Percentiles rank a stretch among this genome's conserved stretches.
Evolutionary conservation across 257 asterid genomes (phyloP).

Genomic region (Solanum neorickii): DNA sequence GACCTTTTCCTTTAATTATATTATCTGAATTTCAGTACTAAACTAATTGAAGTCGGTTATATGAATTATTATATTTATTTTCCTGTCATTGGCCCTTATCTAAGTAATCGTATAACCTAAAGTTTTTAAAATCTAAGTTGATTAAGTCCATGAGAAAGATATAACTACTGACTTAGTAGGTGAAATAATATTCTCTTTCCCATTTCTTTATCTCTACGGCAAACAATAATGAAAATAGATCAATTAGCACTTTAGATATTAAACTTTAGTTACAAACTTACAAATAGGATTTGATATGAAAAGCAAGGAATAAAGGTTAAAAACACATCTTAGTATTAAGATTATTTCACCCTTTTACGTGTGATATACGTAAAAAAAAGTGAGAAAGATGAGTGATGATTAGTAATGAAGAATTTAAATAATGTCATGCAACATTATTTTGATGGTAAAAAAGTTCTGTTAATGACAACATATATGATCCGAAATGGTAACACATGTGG

Average conservation of each 20-base stretch:
- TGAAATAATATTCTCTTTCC: neutral
- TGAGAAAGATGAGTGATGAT: neutral
- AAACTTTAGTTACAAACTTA: too few species aligned
- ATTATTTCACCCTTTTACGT: accelerated
- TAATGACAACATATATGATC: neutral
- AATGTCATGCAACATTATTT: neutral
- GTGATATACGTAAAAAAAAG: neutral
- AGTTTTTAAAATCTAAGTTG: neutral
- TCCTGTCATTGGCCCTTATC: neutral
- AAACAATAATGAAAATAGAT: neutral
- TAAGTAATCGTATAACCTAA: neutral
- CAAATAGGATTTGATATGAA: neutral
- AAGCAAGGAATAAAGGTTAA: neutral
- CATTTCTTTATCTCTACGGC: neutral
- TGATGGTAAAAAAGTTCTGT: neutral
- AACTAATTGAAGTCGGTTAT: neutral
- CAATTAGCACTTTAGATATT: neutral
- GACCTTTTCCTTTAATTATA: neutral
- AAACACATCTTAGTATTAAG: neutral
- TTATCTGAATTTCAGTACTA: neutral
- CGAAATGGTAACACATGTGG: accelerated
- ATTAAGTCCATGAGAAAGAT: neutral
- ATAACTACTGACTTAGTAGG: neutral
- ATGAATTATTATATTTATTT: neutral
- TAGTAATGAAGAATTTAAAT: neutral